Percentiles rank a stretch among this genome's conserved stretches.
Conservation (phyloP, 2,329 filamentous ascomycete species). For the Hypoxylon sp. region DNA sequence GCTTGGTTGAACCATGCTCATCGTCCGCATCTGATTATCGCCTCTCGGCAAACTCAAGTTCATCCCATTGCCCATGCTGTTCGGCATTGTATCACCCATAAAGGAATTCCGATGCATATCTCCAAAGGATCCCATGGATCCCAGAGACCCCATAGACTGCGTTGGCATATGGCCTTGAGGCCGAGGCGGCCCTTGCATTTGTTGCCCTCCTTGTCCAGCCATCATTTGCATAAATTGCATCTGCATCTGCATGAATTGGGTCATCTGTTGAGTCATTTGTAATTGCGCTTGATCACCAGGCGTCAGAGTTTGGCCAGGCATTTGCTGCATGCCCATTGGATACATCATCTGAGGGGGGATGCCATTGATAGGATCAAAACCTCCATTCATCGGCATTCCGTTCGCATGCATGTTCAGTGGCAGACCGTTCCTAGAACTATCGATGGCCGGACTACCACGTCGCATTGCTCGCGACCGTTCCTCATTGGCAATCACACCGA, state of each 20-base stretch:
- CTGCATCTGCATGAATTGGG: slow-evolving; percentile 92
- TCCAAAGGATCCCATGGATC: slow-evolving; percentile 61
- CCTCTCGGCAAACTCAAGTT: slow-evolving; percentile 62
- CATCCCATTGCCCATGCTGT: slow-evolving; percentile 61
- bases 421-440: slow-evolving; percentile 61
- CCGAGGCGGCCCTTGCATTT: slow-evolving; percentile 46
- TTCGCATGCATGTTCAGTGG: slow-evolving; percentile 53
- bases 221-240: slow-evolving; percentile 96
- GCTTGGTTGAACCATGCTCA: slow-evolving; percentile 86
- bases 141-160: slow-evolving; percentile 62
- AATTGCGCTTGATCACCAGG: slow-evolving; percentile 81
- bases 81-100: slow-evolving; percentile 50
- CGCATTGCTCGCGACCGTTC: slow-evolving; percentile 84
- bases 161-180: slow-evolving; percentile 59
- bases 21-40: slow-evolving; percentile 73
- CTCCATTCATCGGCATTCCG: slow-evolving; percentile 56
- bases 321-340: slow-evolving; percentile 56
- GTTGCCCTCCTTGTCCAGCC: slow-evolving; percentile 59
- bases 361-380: slow-evolving; percentile 65
- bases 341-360: slow-evolving; percentile 68
- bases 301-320: slow-evolving; percentile 61
- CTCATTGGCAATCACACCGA: slow-evolving; percentile 89
- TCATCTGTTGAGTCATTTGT: slow-evolving; percentile 87
- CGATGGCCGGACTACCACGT: slow-evolving; percentile 81
- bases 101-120: slow-evolving; percentile 54